Conservation (phyloP, 1,139 yeast species). For the Hyphopichia buzzinii region DNA sequence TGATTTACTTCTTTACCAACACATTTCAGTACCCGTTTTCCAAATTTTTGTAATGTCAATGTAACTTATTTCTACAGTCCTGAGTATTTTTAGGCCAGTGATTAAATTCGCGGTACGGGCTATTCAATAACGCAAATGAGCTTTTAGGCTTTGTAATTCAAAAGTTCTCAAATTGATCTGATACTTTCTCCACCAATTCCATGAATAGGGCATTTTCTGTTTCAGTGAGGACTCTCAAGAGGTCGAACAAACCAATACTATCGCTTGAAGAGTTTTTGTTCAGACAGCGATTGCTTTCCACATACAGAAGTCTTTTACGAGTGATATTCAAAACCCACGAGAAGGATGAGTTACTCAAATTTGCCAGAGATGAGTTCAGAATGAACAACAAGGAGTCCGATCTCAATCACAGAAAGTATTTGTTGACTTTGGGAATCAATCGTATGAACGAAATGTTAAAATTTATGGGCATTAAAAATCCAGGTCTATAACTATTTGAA, state of each 20-base stretch:
- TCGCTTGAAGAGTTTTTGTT: conserved; percentile 44
- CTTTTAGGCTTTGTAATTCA: too few relatives aligned
- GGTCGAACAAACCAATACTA: conserved; percentile 11
- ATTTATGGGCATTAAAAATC: conserved; percentile 18
- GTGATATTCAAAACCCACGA: conserved; percentile 39
- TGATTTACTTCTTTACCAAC: neutral
- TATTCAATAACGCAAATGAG: too few relatives aligned
- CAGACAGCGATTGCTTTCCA: conserved; percentile 29
- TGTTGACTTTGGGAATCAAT: conserved; percentile 34
- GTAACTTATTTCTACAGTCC: too few relatives aligned
- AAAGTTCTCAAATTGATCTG: too few relatives aligned
- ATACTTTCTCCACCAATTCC: too few relatives aligned
- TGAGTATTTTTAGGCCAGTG: too few relatives aligned
- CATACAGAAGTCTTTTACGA: conserved; percentile 35
- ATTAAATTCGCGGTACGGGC: too few relatives aligned
- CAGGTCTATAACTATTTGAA: conserved; percentile 1
- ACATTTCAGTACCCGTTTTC: too few relatives aligned
- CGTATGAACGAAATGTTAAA: conserved; percentile 27
- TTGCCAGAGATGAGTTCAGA: conserved; percentile 36
- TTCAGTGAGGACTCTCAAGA: neutral
- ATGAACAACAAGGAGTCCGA: conserved; percentile 25
- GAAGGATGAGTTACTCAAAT: conserved; percentile 30
- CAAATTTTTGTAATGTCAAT: too few relatives aligned
- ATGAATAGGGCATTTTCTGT: neutral
- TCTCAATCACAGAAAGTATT: conserved; percentile 36